Evolutionary conservation across 2,329 filamentous ascomycete genomes (phyloP), one percentile per base, ranked within the genome.

Genomic region (Trematosphaeria pertusa): DNA sequence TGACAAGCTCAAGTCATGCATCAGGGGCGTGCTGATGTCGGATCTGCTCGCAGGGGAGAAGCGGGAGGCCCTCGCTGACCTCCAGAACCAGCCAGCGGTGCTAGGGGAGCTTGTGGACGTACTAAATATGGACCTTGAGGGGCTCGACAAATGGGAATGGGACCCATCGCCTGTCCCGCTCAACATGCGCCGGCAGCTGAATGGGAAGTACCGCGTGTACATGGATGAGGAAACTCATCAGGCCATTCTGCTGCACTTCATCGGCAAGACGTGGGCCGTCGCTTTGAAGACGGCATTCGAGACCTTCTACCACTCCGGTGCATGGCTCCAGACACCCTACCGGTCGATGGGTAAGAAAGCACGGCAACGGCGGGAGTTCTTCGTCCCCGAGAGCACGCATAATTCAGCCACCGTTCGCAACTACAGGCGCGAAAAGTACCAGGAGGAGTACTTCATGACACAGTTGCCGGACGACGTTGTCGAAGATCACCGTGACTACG

Each of bases 191-290:
- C 75, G 78, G 6, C 78, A 82, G 40, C 59, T 84, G 26, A 83
- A 82, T 53, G 80, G 80, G 3, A 80, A 81, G 48, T 86, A 85
- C 58, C 74, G 82, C 2, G 78, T 84, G 19, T 83, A 77, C 58
- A 81, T 83, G 73, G 80, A 84, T 38, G 80, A 82, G 54, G 83
- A 86, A 50, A 69, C 83, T 15, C 74, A 83, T 6, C 78, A 83
- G 54, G 77, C 78, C 1, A 73, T 84, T 6, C 72, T 84, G 18
- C 62, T 83, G 2, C 79, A 84, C 34, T 81, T 77, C 50, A 72
- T 84, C 26, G 81, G 81, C 5, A 65, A 79, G 3, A 75, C 73
- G 38, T 83, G 79, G 76, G 73, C 77, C 2, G 73, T 80, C 3
- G 66, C 73, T 24, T 71, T 83, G 52, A 78, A 77, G 36, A 34